phyloP scores from a whole-genome alignment of 139 green algal genomes.

The Chlamydomonas sp. region DNA sequence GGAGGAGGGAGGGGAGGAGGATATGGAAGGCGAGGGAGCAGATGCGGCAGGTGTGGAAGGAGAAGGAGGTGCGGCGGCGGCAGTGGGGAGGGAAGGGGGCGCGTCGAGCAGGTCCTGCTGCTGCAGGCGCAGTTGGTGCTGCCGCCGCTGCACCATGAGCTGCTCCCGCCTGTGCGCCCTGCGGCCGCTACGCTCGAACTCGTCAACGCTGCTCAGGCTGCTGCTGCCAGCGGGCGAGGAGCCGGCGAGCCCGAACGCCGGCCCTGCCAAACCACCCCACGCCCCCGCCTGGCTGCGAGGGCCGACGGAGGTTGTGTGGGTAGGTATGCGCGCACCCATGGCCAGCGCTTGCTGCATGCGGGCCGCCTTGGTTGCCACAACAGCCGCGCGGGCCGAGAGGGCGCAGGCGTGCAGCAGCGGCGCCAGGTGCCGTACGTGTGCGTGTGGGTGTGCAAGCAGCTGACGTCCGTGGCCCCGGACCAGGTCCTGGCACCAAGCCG shows the following conservation, averaged over 20 bases:
- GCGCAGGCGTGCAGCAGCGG: slow-evolving; percentile 33
- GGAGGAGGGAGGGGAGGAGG: no score
- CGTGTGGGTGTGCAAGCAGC: not conserved
- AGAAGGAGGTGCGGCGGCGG: not conserved
- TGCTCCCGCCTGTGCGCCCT: slow-evolving; percentile 10
- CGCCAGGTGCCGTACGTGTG: slow-evolving; percentile 14
- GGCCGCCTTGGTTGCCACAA: no score
- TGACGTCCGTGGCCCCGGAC: not conserved
- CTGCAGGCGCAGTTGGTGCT: not conserved
- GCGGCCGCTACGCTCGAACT: slow-evolving; percentile 19
- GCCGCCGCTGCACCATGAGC: no score
- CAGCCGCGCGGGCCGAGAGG: not conserved
- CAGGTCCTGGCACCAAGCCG: slow-evolving; percentile 12
- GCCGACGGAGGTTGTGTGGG: no score
- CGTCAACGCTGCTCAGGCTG: slow-evolving; percentile 14
- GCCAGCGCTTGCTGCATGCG: no score
- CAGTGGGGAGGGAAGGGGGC: no score
- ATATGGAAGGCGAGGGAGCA: not conserved
- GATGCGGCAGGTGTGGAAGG: not conserved
- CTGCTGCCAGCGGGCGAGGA: not conserved
- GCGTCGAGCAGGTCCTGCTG: not conserved
- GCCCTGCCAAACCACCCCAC: no score
- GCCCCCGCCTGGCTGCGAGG: no score
- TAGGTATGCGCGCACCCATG: no score
- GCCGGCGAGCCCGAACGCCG: no score